These are phyloP conservation scores for Arabis alpina DNA, from an alignment of 345 rosid species.

Conservation along the genomic window DNA sequence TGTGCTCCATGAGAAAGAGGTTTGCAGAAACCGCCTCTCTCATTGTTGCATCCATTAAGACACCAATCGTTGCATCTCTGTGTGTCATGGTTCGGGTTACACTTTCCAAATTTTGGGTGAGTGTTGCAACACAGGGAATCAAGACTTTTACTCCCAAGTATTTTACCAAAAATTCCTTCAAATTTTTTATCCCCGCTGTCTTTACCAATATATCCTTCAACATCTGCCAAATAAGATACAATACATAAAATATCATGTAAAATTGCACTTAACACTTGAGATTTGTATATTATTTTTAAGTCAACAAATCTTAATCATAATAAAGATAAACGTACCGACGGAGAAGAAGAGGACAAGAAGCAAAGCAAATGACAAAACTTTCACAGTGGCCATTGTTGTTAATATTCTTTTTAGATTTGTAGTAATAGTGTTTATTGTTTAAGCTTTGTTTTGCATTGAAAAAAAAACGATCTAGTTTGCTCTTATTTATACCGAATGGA, in stretches of 20 bases:
- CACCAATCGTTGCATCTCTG: constrained; percentile 29
- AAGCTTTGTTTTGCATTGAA: background rate
- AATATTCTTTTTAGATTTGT: constrained; percentile 6
- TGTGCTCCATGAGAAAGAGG: constrained; percentile 12
- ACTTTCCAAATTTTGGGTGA: constrained; percentile 34
- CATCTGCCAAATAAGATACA: background rate
- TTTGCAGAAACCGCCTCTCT: constrained; percentile 26
- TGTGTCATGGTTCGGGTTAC: constrained; percentile 16
- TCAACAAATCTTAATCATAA: background rate
- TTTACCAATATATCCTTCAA: background rate
- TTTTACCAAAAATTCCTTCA: no score
- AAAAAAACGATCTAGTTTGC: background rate
- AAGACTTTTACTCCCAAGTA: no score
- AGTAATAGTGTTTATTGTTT: background rate
- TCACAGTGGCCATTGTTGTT: constrained; percentile 18
- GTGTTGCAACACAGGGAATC: constrained; percentile 34
- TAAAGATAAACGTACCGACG: constrained; percentile 1
- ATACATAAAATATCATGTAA: background rate
- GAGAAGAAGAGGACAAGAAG: constrained; percentile 20
- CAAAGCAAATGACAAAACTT: constrained; percentile 27
- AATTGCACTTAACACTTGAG: background rate
- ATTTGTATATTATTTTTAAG: background rate
- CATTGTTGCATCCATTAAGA: constrained; percentile 20
- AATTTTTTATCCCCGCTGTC: no score
- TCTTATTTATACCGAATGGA: constrained; percentile 21